Percentiles rank a stretch among this genome's conserved stretches.
Evolutionary conservation across 345 rosid genomes (phyloP).

Genomic region (Mangifera indica): DNA sequence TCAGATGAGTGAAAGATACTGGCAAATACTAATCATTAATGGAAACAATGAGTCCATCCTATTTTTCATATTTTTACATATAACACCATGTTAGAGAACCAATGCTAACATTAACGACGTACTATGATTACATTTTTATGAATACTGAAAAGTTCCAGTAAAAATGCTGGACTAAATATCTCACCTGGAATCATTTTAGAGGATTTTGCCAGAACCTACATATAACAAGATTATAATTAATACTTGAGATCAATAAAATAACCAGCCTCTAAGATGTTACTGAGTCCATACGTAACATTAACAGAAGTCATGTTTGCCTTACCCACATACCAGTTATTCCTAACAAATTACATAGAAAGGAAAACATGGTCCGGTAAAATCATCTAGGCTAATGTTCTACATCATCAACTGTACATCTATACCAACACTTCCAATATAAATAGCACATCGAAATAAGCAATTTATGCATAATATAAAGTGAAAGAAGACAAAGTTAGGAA

Average conservation of each 20-base stretch:
- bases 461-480: background rate
- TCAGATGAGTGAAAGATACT: no score
- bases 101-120: no score
- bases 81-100: no score
- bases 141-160: no score
- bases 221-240: constrained; percentile 18
- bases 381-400: background rate
- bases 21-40: no score
- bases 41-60: no score
- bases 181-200: no score
- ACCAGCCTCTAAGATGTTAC: background rate
- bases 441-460: background rate
- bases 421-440: no score
- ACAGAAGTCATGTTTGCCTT: background rate
- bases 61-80: no score
- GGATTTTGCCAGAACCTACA: no score
- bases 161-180: constrained; percentile 2
- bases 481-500: background rate
- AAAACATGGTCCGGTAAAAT: background rate
- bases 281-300: background rate
- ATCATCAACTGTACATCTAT: background rate
- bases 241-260: constrained; percentile 1
- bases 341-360: background rate
- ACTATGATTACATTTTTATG: no score
- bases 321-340: background rate